These are phyloP conservation scores for Alopecurus myosuroides DNA, from an alignment of 176 grass and related monocot species.

Conservation along the genomic window DNA sequence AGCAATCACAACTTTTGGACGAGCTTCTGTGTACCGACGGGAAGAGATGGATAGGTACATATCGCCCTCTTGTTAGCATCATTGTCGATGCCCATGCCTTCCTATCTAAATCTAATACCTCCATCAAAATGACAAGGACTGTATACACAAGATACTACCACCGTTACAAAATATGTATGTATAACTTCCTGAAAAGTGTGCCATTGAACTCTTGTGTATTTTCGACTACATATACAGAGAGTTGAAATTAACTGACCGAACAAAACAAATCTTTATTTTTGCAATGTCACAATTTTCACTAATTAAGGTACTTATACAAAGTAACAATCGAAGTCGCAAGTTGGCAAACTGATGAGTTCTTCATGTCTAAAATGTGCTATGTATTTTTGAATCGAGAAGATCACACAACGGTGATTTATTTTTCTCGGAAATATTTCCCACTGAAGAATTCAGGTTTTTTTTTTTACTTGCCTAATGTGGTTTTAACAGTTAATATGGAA, in stretches of 20 bases:
- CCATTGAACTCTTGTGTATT: neutral
- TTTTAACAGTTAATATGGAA: neutral
- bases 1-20: slow-evolving; percentile 18
- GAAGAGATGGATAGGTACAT: neutral
- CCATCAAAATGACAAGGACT: neutral
- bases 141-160: neutral
- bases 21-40: slow-evolving; percentile 16
- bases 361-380: neutral
- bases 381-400: neutral
- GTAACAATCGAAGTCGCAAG: neutral
- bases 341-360: neutral
- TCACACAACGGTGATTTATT: neutral
- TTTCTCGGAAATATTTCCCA: neutral
- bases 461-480: neutral
- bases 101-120: slow-evolving; percentile 32
- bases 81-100: slow-evolving; percentile 47
- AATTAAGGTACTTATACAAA: neutral
- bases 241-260: neutral
- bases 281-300: neutral
- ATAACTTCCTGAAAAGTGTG: neutral
- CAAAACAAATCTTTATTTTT: neutral
- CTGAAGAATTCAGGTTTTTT: too few relatives aligned
- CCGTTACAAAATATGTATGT: neutral
- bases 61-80: slow-evolving; percentile 26
- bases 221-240: neutral